Evolutionary conservation across 257 asterid species (phyloP).

Genomic region (Solanum medicagineum): DNA sequence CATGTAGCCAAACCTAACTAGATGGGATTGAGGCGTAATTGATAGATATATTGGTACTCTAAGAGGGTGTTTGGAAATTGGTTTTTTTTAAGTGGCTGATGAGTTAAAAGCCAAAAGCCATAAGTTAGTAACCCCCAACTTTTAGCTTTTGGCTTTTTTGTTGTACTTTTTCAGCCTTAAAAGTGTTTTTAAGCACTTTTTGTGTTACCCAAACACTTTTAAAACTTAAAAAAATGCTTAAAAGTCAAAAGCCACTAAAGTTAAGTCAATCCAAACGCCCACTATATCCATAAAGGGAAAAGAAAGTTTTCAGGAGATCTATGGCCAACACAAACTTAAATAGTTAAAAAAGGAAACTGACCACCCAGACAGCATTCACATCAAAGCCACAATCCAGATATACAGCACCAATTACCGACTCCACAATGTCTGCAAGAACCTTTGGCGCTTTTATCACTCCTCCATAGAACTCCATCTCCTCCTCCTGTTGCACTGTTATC

Average conservation of each 20-base stretch:
- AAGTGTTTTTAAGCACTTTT: too few species aligned
- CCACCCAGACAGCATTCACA: slow-evolving; percentile 17
- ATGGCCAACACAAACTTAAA: background rate
- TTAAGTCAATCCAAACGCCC: too few species aligned
- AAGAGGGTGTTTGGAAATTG: background rate
- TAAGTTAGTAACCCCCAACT: too few species aligned
- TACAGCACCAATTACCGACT: slow-evolving; percentile 61
- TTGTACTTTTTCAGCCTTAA: too few species aligned
- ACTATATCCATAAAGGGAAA: background rate
- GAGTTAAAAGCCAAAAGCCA: too few species aligned
- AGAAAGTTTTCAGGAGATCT: background rate
- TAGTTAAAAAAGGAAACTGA: slow-evolving; percentile 1
- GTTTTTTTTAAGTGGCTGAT: too few species aligned
- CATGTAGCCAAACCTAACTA: background rate
- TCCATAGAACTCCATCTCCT: slow-evolving; percentile 42
- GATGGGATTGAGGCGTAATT: background rate
- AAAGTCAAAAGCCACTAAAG: too few species aligned
- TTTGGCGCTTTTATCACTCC: slow-evolving; percentile 71
- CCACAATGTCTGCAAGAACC: slow-evolving; percentile 76
- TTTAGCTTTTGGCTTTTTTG: too few species aligned
- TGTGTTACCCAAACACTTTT: too few species aligned
- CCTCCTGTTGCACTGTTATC: slow-evolving; percentile 33
- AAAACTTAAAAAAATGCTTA: too few species aligned
- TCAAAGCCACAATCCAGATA: slow-evolving; percentile 29
- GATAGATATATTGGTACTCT: background rate